phyloP scores from a whole-genome alignment of 345 rosid species.

The Brassica juncea region DNA sequence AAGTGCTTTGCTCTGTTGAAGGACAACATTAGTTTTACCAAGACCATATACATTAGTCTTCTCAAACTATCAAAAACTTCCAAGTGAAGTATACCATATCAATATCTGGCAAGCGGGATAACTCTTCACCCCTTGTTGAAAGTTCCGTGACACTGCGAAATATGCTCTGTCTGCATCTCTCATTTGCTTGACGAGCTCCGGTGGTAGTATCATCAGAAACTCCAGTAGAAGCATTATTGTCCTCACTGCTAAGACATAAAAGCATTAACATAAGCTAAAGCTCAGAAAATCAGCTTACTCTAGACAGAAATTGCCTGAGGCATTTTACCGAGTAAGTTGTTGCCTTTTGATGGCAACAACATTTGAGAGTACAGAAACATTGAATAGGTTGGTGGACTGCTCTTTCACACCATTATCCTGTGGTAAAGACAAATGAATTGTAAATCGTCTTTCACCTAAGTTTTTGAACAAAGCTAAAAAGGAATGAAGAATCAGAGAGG shows the following conservation, averaged over 20 bases:
- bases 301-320: slow-evolving; percentile 1
- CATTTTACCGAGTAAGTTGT: slow-evolving; percentile 54
- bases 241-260: slow-evolving; percentile 47
- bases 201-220: slow-evolving; percentile 43
- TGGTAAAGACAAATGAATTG: slow-evolving; percentile 10
- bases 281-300: slow-evolving; percentile 2
- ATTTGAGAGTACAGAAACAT: slow-evolving; percentile 55
- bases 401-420: slow-evolving; percentile 59
- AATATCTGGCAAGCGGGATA: slow-evolving; percentile 49
- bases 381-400: slow-evolving; percentile 49
- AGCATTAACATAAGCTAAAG: slow-evolving; percentile 15
- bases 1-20: slow-evolving; percentile 72
- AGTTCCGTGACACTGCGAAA: slow-evolving; percentile 85
- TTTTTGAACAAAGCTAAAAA: neutral
- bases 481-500: slow-evolving; percentile 18
- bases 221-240: slow-evolving; percentile 47
- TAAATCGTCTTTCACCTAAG: neutral
- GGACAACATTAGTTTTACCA: slow-evolving; percentile 22
- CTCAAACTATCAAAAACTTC: slow-evolving; percentile 14
- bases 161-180: slow-evolving; percentile 60
- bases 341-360: slow-evolving; percentile 57
- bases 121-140: slow-evolving; percentile 61
- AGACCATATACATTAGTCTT: slow-evolving; percentile 9
- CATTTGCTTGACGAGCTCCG: slow-evolving; percentile 46
- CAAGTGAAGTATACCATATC: slow-evolving; percentile 74